A percentile compares a stretch with the other conserved stretches of the same genome.
Evolutionary conservation across 2,329 filamentous ascomycete genomes (phyloP).

Genomic region (Penicillium sp.): DNA sequence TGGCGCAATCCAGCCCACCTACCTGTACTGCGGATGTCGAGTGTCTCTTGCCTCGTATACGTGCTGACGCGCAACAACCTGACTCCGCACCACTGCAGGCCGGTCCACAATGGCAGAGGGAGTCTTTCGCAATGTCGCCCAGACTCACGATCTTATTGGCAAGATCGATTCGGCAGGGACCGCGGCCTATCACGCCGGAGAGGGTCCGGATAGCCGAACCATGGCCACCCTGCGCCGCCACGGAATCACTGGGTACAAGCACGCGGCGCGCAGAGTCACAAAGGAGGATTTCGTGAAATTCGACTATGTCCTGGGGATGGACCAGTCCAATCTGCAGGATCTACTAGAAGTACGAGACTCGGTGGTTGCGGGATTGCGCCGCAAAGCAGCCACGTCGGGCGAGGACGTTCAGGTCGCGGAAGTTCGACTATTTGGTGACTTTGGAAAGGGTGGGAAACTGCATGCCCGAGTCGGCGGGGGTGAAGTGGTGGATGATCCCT

Average conservation of each 20-base stretch:
- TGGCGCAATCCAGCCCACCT: background rate
- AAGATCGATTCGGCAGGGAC: constrained; percentile 86
- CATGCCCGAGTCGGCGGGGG: constrained; percentile 38
- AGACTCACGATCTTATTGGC: constrained; percentile 54
- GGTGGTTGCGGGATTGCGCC: constrained; percentile 43
- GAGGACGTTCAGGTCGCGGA: constrained; percentile 39
- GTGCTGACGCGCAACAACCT: constrained; percentile 3
- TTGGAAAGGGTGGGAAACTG: constrained; percentile 52
- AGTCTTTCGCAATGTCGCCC: constrained; percentile 69
- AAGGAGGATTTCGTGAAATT: constrained; percentile 73
- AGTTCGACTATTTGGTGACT: constrained; percentile 81
- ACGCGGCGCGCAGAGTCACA: constrained; percentile 68
- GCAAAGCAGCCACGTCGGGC: constrained; percentile 30
- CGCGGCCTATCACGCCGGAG: constrained; percentile 74
- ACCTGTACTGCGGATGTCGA: no score
- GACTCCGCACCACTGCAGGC: constrained; percentile 31
- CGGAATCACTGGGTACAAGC: constrained; percentile 69
- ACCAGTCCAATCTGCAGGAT: constrained; percentile 70
- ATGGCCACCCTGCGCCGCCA: constrained; percentile 69
- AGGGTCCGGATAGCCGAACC: constrained; percentile 73
- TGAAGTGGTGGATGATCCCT: constrained; percentile 80
- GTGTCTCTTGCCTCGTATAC: background rate
- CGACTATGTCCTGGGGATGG: constrained; percentile 95
- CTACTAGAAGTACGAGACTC: constrained; percentile 55
- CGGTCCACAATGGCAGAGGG: constrained; percentile 93